A percentile compares a stretch with the other conserved stretches of the same genome.
phyloP scores from a whole-genome alignment of 2,329 filamentous ascomycete species.

The Sporothrix schenckii region DNA sequence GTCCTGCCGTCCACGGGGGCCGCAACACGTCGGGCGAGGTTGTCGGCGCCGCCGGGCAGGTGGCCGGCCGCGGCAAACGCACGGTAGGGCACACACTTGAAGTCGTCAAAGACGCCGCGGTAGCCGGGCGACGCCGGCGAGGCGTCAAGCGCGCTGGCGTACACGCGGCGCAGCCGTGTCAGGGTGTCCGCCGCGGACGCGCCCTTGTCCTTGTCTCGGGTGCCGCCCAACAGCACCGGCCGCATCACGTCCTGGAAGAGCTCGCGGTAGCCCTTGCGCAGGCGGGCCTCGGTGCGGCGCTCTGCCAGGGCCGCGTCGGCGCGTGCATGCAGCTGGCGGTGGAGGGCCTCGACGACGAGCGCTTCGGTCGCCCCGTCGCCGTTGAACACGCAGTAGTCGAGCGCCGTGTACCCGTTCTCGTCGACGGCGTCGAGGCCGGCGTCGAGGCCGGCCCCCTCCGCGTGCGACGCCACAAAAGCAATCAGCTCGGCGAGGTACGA shows the following conservation, averaged over 20 bases:
- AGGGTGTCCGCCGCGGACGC: background rate
- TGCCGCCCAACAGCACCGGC: background rate
- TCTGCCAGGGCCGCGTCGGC: background rate
- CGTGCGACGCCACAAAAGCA: background rate
- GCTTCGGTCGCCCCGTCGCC: background rate
- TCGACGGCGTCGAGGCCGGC: slow-evolving; percentile 5
- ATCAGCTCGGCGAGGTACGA: background rate
- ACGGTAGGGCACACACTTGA: background rate
- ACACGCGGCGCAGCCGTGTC: background rate
- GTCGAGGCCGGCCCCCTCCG: too few species aligned
- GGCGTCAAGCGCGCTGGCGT: background rate
- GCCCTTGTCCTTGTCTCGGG: background rate
- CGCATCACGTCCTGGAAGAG: slow-evolving; percentile 8
- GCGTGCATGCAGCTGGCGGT: background rate
- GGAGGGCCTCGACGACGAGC: background rate
- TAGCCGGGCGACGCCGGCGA: background rate
- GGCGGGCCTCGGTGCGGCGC: slow-evolving; percentile 1
- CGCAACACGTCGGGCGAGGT: background rate
- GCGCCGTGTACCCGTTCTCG: slow-evolving; percentile 8
- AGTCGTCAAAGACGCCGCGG: slow-evolving; percentile 7
- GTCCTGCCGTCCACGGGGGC: background rate
- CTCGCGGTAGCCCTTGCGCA: slow-evolving; percentile 6
- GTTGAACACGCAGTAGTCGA: background rate
- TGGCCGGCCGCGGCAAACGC: background rate
- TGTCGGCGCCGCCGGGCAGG: background rate